These are phyloP conservation scores for Uronychia binucleata DNA, from an alignment of 73 alveolate species.

Conservation along the genomic window DNA sequence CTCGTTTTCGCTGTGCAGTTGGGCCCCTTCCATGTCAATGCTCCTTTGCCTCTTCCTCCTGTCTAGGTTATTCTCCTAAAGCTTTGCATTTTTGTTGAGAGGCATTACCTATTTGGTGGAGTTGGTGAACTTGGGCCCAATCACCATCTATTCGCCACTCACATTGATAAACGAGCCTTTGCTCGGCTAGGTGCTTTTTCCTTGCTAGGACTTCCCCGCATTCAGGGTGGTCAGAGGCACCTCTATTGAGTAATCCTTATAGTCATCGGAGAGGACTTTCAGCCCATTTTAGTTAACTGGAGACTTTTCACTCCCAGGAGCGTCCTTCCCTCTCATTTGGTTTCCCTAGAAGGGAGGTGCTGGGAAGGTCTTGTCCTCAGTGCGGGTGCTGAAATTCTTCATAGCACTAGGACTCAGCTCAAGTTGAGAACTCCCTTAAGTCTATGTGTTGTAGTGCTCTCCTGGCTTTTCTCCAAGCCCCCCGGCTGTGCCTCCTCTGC, in stretches of 20 bases:
- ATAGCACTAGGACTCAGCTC: too few species aligned
- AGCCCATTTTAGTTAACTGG: not conserved
- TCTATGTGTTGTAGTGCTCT: too few species aligned
- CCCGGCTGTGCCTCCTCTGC: too few species aligned
- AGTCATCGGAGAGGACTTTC: not conserved
- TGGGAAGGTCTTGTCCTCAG: not conserved
- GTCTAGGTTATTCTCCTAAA: not conserved
- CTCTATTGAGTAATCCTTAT: not conserved
- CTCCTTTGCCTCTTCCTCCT: not conserved
- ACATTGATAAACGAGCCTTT: not conserved
- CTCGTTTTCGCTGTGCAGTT: not conserved
- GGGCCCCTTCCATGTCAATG: not conserved
- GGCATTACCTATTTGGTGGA: not conserved
- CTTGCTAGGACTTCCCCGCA: not conserved
- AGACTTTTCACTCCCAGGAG: not conserved
- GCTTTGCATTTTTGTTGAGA: not conserved
- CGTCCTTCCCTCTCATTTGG: too few species aligned
- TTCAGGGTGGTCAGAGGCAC: not conserved
- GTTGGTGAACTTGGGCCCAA: not conserved
- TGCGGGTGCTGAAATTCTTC: too few species aligned
- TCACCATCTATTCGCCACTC: not conserved
- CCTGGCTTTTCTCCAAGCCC: too few species aligned
- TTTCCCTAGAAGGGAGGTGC: not conserved
- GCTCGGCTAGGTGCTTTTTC: not conserved
- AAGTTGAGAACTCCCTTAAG: too few species aligned